Percentiles rank a stretch among this genome's conserved stretches.
These are phyloP conservation scores for Orbilia ellipsospora DNA, from an alignment of 2,329 filamentous ascomycete species.

Conservation along the genomic window DNA sequence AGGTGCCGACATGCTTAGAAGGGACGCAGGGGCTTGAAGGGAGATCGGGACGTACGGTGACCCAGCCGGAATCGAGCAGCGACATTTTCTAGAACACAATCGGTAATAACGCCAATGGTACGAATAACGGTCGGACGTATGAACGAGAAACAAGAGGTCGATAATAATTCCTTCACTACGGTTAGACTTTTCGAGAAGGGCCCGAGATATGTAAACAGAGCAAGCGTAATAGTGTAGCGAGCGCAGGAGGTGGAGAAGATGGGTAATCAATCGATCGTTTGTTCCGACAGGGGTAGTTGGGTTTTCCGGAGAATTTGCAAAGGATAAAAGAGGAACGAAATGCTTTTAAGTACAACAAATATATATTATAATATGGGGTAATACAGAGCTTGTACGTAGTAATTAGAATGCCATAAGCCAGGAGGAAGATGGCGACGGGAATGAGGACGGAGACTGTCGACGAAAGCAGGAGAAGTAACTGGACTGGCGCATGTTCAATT, in stretches of 20 bases:
- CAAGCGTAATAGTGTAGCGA: slow-evolving; percentile 23
- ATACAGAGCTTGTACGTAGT: neutral
- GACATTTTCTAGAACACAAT: slow-evolving; percentile 26
- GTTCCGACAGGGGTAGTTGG: slow-evolving; percentile 31
- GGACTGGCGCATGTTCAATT: slow-evolving; percentile 3
- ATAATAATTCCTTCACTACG: neutral
- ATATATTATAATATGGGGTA: neutral
- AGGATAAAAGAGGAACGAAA: neutral
- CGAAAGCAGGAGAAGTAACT: neutral
- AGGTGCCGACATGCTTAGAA: slow-evolving; percentile 5
- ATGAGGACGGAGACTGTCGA: slow-evolving; percentile 1
- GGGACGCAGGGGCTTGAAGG: slow-evolving; percentile 28
- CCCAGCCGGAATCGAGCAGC: slow-evolving; percentile 43
- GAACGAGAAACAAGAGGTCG: neutral
- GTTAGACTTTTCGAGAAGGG: neutral
- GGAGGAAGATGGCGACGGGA: too few species aligned
- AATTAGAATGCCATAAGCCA: neutral
- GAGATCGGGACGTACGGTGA: slow-evolving; percentile 33
- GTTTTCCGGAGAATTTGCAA: slow-evolving; percentile 9
- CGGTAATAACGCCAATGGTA: too few species aligned
- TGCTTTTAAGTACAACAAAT: neutral
- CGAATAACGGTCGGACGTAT: too few species aligned
- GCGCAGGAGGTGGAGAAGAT: slow-evolving; percentile 32
- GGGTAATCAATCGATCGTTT: neutral
- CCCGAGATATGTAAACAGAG: slow-evolving; percentile 6